These are phyloP conservation scores for Gigaspora rosea DNA, from an alignment of 192 early-diverging fungal species.

Conservation along the genomic window DNA sequence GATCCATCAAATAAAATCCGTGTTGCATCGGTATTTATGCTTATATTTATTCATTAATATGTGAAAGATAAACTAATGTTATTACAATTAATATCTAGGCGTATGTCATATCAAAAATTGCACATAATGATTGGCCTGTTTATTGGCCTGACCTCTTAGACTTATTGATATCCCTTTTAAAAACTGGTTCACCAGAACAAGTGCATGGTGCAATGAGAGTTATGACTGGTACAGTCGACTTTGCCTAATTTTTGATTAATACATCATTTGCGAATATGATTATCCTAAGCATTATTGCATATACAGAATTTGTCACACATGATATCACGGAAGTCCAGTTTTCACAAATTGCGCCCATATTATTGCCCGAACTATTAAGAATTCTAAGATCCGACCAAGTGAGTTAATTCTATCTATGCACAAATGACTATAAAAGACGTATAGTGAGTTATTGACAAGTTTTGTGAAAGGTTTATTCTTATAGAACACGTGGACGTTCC, in stretches of 20 bases:
- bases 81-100: constrained; percentile 52
- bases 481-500: constrained; percentile 71
- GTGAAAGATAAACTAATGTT: neutral
- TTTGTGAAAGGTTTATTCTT: constrained; percentile 54
- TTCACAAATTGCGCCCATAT: constrained; percentile 73
- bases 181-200: constrained; percentile 62
- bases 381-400: constrained; percentile 69
- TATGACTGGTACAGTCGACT: constrained; percentile 47
- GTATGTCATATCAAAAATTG: constrained; percentile 85
- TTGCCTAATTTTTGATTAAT: neutral
- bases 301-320: constrained; percentile 76
- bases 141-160: constrained; percentile 89
- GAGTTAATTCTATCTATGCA: neutral
- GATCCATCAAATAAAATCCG: constrained; percentile 64
- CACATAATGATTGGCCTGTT: constrained; percentile 91
- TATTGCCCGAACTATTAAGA: constrained; percentile 83
- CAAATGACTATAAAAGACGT: neutral
- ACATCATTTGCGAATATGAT: neutral
- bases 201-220: constrained; percentile 91
- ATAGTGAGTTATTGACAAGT: neutral
- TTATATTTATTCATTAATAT: constrained; percentile 1
- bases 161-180: constrained; percentile 68
- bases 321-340: constrained; percentile 89
- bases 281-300: neutral
- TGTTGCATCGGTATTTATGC: constrained; percentile 56